Percentiles rank a stretch among this genome's conserved stretches.
Evolutionary conservation across 305 asterid genomes (phyloP).

Genomic region (Withania somnifera): DNA sequence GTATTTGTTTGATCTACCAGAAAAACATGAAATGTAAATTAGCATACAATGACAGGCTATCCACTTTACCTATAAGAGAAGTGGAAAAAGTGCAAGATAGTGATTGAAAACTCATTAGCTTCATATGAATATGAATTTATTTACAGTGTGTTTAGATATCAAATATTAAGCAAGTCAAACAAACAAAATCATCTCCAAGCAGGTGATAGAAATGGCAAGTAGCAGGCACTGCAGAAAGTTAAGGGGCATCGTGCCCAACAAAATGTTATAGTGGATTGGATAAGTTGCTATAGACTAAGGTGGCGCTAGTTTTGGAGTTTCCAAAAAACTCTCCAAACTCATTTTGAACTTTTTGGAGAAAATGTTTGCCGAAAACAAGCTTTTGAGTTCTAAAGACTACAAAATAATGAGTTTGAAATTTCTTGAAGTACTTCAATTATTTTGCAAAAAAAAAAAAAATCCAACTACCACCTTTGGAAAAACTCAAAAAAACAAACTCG

Average conservation of each 20-base stretch:
- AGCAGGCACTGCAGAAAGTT: neutral
- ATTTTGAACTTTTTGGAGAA: neutral
- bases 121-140: neutral
- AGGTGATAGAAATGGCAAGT: neutral
- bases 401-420: neutral
- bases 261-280: neutral
- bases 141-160: neutral
- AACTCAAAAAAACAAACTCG: neutral
- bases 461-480: neutral
- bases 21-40: neutral
- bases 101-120: neutral
- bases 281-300: neutral
- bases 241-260: neutral
- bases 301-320: neutral
- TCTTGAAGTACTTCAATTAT: neutral
- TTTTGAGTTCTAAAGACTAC: neutral
- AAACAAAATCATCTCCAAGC: neutral
- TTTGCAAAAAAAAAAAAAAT: neutral
- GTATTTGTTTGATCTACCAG: constrained; percentile 1
- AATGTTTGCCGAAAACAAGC: neutral
- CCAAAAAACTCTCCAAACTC: neutral
- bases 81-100: neutral
- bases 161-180: neutral
- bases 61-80: neutral
- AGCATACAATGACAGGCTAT: neutral